Percentiles rank a stretch among this genome's conserved stretches.
These are phyloP conservation scores for Thecaphora thlaspeos DNA, from an alignment of 1,284 basidiomycete species.

Conservation along the genomic window DNA sequence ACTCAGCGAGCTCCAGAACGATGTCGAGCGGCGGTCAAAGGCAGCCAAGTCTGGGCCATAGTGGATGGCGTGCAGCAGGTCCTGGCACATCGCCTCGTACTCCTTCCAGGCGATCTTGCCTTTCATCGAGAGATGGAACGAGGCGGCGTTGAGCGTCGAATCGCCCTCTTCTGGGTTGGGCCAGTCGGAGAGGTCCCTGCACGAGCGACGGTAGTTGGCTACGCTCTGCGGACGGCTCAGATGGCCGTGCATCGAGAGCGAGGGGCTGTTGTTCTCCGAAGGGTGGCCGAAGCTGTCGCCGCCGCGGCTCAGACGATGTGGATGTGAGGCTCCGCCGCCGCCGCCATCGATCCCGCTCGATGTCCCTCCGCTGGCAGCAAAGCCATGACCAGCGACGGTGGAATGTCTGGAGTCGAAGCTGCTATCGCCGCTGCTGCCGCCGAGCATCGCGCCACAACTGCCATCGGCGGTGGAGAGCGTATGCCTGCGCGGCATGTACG, in stretches of 20 bases:
- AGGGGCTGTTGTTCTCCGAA: conserved; percentile 33
- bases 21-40: conserved; percentile 21
- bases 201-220: conserved; percentile 17
- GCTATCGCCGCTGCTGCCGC: too few species aligned
- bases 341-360: too few species aligned
- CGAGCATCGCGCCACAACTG: too few species aligned
- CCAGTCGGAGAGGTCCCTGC: conserved; percentile 26
- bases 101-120: conserved; percentile 21
- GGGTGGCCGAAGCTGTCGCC: conserved; percentile 15
- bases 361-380: conserved; percentile 1
- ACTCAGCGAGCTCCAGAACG: conserved; percentile 20
- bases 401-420: conserved; percentile 26
- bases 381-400: too few species aligned
- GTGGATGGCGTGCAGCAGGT: conserved; percentile 14
- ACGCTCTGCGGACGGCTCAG: conserved; percentile 19
- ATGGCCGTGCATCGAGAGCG: conserved; percentile 28
- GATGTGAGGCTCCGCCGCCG: too few species aligned
- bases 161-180: conserved; percentile 6
- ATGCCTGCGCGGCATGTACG: conserved; percentile 21
- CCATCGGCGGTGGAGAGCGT: too few species aligned
- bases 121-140: conserved; percentile 1
- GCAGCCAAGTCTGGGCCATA: conserved; percentile 17
- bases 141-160: not conserved
- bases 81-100: conserved; percentile 24
- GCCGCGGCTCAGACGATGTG: too few species aligned